Percentiles rank a stretch among this genome's conserved stretches.
phyloP scores from a whole-genome alignment of 2,329 filamentous ascomycete species.

The Aureobasidium sp. region DNA sequence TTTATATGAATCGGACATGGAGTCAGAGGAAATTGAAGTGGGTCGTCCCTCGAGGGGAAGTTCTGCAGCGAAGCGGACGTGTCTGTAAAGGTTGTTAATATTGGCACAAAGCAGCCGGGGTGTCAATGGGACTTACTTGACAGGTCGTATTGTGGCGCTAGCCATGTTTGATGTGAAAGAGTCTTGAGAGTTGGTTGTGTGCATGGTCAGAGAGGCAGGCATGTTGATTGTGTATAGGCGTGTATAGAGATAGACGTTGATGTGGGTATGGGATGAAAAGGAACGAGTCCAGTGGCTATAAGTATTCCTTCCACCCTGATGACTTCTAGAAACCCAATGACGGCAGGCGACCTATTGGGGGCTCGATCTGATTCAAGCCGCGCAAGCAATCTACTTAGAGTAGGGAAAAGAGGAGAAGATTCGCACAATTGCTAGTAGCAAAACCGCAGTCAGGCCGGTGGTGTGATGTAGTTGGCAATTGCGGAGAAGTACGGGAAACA shows the following conservation, averaged over 20 bases:
- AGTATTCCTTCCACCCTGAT: neutral
- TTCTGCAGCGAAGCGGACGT: neutral
- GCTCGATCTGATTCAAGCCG: conserved; percentile 1
- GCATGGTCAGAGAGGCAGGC: neutral
- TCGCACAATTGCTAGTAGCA: neutral
- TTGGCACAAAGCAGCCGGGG: neutral
- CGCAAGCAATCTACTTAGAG: neutral
- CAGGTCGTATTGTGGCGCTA: neutral
- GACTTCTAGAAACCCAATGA: conserved; percentile 10
- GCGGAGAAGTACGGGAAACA: conserved; percentile 9
- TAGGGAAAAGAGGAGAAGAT: conserved; percentile 8
- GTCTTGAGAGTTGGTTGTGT: neutral
- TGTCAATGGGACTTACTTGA: neutral
- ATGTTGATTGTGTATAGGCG: neutral
- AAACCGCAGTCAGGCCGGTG: conserved; percentile 9
- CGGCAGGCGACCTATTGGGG: neutral
- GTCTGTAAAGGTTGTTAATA: neutral
- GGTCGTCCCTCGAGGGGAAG: neutral
- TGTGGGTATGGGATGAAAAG: neutral
- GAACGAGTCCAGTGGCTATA: neutral
- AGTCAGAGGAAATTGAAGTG: neutral
- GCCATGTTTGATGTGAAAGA: neutral
- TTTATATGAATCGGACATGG: neutral
- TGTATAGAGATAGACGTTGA: neutral
- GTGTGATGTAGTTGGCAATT: conserved; percentile 8